Evolutionary conservation across 2,329 filamentous ascomycete genomes (phyloP), one percentile per base, ranked within the genome.

Genomic region (Pseudohalonectria lignicola): DNA sequence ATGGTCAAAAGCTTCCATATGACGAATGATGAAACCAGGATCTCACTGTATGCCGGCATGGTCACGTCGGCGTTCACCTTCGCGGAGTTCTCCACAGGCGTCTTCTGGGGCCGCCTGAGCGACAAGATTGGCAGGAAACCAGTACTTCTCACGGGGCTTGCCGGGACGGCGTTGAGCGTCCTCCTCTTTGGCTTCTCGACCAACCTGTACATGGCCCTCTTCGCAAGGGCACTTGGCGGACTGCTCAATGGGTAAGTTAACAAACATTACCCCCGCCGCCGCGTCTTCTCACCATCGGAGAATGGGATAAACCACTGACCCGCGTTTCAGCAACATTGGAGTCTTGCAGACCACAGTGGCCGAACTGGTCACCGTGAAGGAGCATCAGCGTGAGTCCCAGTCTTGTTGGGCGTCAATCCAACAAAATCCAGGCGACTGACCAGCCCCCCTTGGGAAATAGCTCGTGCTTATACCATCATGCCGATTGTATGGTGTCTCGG

Each of bases 401-500:
- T n/a, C n/a, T n/a, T n/a, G n/a, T n/a, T n/a, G n/a, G n/a, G n/a
- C n/a, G n/a, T n/a, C n/a, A n/a, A n/a, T n/a, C n/a, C n/a, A n/a
- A n/a, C n/a, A n/a, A n/a, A n/a, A n/a, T n/a, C n/a, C n/a, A n/a
- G n/a, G n/a, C n/a, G n/a, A n/a, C n/a, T n/a, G n/a, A n/a, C n/a
- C n/a, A n/a, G n/a, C n/a, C n/a, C n/a, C n/a, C n/a, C n/a, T n/a
- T n/a, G n/a, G n/a, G 33, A 15, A 15, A 15, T 43, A 87, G 83
- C 88, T 48, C 85, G 86, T 50, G 92, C 90, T 36, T 98, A 94
- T 62, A 86, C 90, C 11, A 88, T 96, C 49, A 95, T 98, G 87
- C 92, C 92, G 6, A 86, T 94, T 56, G 86, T 96, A 19, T 98
- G 92, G 92, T 95, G 88, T 55, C 72, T 98, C 53, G 92, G 92